A percentile compares a stretch with the other conserved stretches of the same genome.
Evolutionary conservation across 305 asterid genomes (phyloP).

Genomic region (Solanum hybrid): DNA sequence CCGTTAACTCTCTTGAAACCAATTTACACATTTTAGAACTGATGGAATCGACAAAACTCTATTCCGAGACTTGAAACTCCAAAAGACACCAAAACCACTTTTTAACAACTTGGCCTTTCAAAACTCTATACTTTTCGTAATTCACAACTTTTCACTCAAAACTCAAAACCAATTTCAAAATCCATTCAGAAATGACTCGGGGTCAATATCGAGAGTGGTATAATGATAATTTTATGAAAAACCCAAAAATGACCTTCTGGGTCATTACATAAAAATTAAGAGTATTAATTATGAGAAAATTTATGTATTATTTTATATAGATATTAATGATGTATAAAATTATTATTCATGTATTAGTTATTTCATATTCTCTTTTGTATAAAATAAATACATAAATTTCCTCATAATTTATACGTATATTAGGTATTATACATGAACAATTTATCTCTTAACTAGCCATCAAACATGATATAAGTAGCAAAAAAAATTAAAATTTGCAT

Average conservation of each 20-base stretch:
- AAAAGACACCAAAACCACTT: not conserved
- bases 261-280: not conserved
- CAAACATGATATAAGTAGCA: not conserved
- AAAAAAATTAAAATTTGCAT: too few species aligned
- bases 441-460: not conserved
- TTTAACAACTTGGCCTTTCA: not conserved
- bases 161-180: not conserved
- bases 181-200: not conserved
- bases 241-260: not conserved
- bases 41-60: too few species aligned
- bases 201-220: not conserved
- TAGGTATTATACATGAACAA: not conserved
- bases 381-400: not conserved
- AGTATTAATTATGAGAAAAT: not conserved
- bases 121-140: not conserved
- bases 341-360: not conserved
- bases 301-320: not conserved
- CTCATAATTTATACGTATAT: not conserved
- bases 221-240: too few species aligned
- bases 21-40: not conserved
- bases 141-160: not conserved
- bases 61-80: not conserved
- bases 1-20: rapidly evolving
- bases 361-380: not conserved
- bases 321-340: not conserved